These are phyloP conservation scores for Perkinsus marinus DNA, from an alignment of 169 alveolate species.

Conservation along the genomic window DNA sequence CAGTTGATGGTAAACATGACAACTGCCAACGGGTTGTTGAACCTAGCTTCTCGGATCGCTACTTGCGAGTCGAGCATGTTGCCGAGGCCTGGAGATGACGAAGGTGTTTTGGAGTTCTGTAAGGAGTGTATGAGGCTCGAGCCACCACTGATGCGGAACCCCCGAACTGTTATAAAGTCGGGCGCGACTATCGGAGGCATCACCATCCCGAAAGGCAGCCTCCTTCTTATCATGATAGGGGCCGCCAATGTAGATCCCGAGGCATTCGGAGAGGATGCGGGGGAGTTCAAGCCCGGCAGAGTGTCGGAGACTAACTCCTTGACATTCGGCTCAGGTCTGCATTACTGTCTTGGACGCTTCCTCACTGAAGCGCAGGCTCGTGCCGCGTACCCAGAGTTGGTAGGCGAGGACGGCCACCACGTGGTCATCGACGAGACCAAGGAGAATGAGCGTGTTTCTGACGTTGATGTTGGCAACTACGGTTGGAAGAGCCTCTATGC, in stretches of 20 bases:
- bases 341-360: neutral
- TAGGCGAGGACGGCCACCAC: neutral
- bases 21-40: neutral
- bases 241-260: neutral
- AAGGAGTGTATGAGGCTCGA: neutral
- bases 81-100: neutral
- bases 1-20: neutral
- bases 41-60: neutral
- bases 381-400: neutral
- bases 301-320: neutral
- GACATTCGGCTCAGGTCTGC: neutral
- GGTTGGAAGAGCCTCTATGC: neutral
- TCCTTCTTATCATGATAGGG: neutral
- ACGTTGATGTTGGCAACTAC: neutral
- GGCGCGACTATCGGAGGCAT: neutral
- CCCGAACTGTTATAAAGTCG: neutral
- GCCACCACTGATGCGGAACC: neutral
- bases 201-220: neutral
- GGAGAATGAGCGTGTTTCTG: neutral
- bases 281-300: neutral
- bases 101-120: neutral
- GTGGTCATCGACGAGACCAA: neutral
- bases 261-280: neutral
- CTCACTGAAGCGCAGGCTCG: neutral
- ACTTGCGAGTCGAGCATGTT: neutral